These are phyloP conservation scores for Boletales sp. DNA, from an alignment of 768 basidiomycete species.

Conservation along the genomic window DNA sequence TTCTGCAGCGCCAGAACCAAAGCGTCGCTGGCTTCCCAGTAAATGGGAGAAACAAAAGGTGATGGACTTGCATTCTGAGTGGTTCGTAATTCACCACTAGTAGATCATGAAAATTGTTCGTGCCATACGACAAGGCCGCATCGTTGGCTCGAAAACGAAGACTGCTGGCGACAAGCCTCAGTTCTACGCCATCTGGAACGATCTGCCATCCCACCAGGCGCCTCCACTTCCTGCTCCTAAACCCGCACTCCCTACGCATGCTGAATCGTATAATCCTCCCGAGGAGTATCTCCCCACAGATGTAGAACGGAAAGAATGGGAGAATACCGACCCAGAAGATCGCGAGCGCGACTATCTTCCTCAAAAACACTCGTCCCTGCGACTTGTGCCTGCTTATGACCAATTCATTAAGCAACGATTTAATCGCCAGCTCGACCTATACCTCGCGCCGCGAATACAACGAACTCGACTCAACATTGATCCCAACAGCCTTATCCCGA, in stretches of 20 bases:
- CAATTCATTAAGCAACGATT: constrained; percentile 93
- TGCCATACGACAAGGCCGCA: constrained; percentile 94
- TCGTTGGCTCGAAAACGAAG: constrained; percentile 85
- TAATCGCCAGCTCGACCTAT: constrained; percentile 90
- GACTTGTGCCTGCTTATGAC: constrained; percentile 89
- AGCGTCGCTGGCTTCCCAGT: constrained; percentile 93
- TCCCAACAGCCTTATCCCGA: constrained; percentile 87
- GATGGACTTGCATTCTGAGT: constrained; percentile 3
- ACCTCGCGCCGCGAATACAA: constrained; percentile 91
- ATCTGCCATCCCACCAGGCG: constrained; percentile 65
- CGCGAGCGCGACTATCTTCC: constrained; percentile 87
- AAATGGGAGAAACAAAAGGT: constrained; percentile 99
- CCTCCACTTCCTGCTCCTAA: constrained; percentile 95
- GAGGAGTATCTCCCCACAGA: constrained; percentile 91
- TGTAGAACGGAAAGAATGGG: constrained; percentile 79
- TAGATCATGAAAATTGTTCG: constrained; percentile 99
- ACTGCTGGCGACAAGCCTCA: constrained; percentile 57
- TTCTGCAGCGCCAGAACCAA: constrained; percentile 88
- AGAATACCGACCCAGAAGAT: constrained; percentile 80
- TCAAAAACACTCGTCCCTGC: constrained; percentile 77
- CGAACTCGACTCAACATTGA: constrained; percentile 87
- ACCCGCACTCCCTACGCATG: constrained; percentile 79
- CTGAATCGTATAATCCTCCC: constrained; percentile 99
- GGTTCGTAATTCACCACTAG: constrained; percentile 1
- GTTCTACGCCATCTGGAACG: constrained; percentile 89